Conservation (phyloP, 129 eudicot species). For the Scalesia atractyloides region DNA sequence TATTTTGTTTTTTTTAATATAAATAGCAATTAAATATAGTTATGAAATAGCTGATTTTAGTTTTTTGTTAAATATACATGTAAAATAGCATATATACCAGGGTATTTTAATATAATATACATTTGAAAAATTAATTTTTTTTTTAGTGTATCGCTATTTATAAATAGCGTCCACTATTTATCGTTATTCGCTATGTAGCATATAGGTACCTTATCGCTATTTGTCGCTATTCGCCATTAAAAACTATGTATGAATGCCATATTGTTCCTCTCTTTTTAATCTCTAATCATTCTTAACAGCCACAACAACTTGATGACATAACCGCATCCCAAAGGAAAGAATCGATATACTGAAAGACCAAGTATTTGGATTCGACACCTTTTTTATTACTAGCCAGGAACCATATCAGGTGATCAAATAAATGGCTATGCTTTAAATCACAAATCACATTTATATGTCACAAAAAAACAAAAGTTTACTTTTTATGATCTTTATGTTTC, state of each 20-base stretch:
- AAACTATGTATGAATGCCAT: background rate
- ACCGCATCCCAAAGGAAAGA: conserved; percentile 77
- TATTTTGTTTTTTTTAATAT: too few species aligned
- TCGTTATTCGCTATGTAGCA: too few species aligned
- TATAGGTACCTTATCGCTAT: too few species aligned
- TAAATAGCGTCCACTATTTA: too few species aligned
- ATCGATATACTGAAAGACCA: conserved; percentile 77
- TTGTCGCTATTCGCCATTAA: too few species aligned
- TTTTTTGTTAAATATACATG: too few species aligned
- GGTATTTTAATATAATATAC: too few species aligned
- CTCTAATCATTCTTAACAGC: conserved; percentile 42
- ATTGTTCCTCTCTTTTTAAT: conserved; percentile 9
- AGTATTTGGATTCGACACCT: conserved; percentile 96
- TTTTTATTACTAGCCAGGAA: conserved; percentile 93
- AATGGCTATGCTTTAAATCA: conserved; percentile 10
- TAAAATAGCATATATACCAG: too few species aligned
- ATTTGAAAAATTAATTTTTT: too few species aligned
- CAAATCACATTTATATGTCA: background rate
- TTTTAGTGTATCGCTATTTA: too few species aligned
- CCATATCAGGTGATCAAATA: conserved; percentile 80
- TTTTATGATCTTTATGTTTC: conserved; percentile 5
- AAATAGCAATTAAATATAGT: too few species aligned
- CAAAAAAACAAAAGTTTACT: background rate
- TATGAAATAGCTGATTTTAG: too few species aligned
- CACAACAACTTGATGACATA: conserved; percentile 63